These are phyloP conservation scores for Talaromyces trachyspermus DNA, from an alignment of 495 filamentous ascomycete genomes.

Conservation along the genomic window DNA sequence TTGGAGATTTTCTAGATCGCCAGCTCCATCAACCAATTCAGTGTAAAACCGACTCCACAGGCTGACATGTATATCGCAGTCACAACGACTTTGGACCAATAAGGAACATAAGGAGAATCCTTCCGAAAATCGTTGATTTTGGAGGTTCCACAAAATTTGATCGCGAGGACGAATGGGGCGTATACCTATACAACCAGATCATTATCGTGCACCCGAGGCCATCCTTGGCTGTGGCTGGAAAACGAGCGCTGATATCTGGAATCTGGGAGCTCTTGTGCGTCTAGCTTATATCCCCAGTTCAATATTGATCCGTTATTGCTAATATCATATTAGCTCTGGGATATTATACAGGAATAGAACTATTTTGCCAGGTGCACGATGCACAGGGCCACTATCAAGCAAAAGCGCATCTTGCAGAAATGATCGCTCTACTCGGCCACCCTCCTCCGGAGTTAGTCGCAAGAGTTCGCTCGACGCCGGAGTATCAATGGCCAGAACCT, in stretches of 20 bases:
- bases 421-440: constrained; percentile 35
- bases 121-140: constrained; percentile 33
- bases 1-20: constrained; percentile 18
- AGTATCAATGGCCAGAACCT: constrained; percentile 12
- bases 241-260: constrained; percentile 35
- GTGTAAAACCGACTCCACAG: constrained; percentile 14
- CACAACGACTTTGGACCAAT: constrained; percentile 25
- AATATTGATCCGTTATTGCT: no score
- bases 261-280: constrained; percentile 25
- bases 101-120: constrained; percentile 12
- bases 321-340: constrained; percentile 34
- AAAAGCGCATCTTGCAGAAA: constrained; percentile 29
- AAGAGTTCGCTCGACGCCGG: constrained; percentile 15
- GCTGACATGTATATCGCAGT: constrained; percentile 10
- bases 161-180: constrained; percentile 8
- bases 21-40: constrained; percentile 18
- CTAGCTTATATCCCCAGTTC: no score
- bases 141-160: constrained; percentile 19
- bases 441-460: constrained; percentile 28
- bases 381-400: constrained; percentile 16
- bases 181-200: constrained; percentile 22
- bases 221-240: constrained; percentile 27
- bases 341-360: constrained; percentile 33
- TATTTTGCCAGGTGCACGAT: constrained; percentile 27
- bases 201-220: constrained; percentile 31